Conservation (phyloP, 164 flowering plant genomes). For the Kalanchoe fedtschenkoi region DNA sequence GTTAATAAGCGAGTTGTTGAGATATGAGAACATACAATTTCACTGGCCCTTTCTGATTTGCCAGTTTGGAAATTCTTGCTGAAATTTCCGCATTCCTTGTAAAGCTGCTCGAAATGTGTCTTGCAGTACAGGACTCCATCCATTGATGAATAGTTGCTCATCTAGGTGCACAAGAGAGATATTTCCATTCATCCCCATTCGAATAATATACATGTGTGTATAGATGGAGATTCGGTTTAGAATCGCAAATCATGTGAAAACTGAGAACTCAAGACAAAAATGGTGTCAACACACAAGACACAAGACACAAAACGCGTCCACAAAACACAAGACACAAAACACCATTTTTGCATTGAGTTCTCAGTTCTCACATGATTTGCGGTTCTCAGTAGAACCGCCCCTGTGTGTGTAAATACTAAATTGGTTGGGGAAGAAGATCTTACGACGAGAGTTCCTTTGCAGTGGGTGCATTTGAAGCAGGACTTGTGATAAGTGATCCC, state of each 20-base stretch:
- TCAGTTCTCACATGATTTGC: no score
- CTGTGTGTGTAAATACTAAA: no score
- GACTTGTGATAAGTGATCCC: slow-evolving; percentile 49
- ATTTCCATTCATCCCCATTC: neutral
- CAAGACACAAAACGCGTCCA: no score
- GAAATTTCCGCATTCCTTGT: slow-evolving; percentile 65
- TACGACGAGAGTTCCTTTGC: slow-evolving; percentile 67
- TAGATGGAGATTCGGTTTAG: no score
- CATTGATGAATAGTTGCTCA: slow-evolving; percentile 74
- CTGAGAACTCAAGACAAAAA: no score
- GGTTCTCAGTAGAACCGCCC: no score
- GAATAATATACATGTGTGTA: no score
- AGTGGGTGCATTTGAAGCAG: slow-evolving; percentile 66
- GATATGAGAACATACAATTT: neutral
- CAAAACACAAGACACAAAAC: no score
- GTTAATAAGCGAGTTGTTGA: neutral
- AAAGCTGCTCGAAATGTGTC: slow-evolving; percentile 65
- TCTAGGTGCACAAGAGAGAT: slow-evolving; percentile 20
- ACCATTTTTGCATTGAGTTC: no score
- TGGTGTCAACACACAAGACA: no score
- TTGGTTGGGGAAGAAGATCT: neutral
- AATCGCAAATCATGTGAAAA: no score
- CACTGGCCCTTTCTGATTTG: slow-evolving; percentile 3
- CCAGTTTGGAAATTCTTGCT: slow-evolving; percentile 55
- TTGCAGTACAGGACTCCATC: slow-evolving; percentile 71